Percentiles rank a stretch among this genome's conserved stretches.
These are phyloP conservation scores for Podospora tetraspora DNA, from an alignment of 495 filamentous ascomycete genomes.

Conservation along the genomic window DNA sequence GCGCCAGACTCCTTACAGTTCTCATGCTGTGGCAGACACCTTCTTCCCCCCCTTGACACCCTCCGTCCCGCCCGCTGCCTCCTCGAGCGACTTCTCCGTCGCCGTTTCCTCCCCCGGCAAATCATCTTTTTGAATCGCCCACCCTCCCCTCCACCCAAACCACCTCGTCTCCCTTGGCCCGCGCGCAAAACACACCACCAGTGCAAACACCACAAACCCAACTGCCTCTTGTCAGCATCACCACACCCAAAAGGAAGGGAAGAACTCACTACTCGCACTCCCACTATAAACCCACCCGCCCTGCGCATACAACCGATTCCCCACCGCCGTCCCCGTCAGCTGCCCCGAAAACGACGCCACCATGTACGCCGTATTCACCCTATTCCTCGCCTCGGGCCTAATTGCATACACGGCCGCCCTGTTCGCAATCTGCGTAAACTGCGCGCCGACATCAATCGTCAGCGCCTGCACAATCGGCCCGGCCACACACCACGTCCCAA, in stretches of 20 bases:
- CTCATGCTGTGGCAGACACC: not conserved
- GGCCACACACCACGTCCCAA: conserved; percentile 58
- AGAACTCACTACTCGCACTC: conserved; percentile 48
- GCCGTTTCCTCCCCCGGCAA: conserved; percentile 13
- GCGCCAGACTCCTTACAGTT: not conserved
- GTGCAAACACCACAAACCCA: conserved; percentile 55
- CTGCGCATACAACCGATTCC: conserved; percentile 59
- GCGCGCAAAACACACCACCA: conserved; percentile 52
- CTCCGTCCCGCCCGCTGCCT: not conserved
- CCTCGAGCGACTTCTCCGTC: conserved; percentile 16
- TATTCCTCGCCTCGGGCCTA: conserved; percentile 64
- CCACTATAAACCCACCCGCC: conserved; percentile 68
- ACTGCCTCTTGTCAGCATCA: conserved; percentile 28
- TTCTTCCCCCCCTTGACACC: not conserved
- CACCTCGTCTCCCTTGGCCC: conserved; percentile 68
- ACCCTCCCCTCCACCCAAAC: conserved; percentile 72
- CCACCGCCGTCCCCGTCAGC: conserved; percentile 63
- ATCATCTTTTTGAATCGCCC: conserved; percentile 43
- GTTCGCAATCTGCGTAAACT: conserved; percentile 72
- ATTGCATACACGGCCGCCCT: conserved; percentile 65
- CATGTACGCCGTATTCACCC: conserved; percentile 84
- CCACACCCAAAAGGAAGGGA: not conserved
- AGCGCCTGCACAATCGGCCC: conserved; percentile 74
- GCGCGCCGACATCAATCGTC: conserved; percentile 64
- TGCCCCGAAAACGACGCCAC: conserved; percentile 65